phyloP scores from a whole-genome alignment of 2,329 filamentous ascomycete genomes.

The Falciphora oryzae region DNA sequence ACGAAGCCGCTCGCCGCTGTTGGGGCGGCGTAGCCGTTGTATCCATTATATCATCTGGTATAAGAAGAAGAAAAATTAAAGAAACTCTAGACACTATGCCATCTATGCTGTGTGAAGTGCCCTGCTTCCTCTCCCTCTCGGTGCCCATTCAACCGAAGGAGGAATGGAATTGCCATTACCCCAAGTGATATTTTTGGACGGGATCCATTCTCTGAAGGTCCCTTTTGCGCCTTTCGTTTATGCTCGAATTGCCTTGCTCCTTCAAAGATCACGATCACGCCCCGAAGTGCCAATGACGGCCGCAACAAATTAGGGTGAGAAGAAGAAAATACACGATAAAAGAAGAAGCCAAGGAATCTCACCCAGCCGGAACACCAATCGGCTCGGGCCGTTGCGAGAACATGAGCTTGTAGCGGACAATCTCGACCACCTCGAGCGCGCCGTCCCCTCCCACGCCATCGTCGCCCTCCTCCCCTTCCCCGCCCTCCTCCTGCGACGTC shows the following conservation, averaged over 20 bases:
- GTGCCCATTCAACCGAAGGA: too few relatives aligned
- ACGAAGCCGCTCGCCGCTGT: constrained; percentile 47
- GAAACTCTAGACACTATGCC: background rate
- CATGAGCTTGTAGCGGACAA: constrained; percentile 80
- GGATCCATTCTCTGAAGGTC: too few relatives aligned
- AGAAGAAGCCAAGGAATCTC: background rate
- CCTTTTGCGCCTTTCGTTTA: too few relatives aligned
- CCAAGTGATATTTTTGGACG: too few relatives aligned
- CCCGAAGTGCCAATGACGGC: too few relatives aligned
- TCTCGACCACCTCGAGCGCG: constrained; percentile 77
- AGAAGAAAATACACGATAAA: background rate
- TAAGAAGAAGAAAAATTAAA: background rate
- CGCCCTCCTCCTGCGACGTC: constrained; percentile 29
- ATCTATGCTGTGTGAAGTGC: background rate
- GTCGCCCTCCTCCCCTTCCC: constrained; percentile 34
- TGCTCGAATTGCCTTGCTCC: too few relatives aligned
- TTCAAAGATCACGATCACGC: too few relatives aligned
- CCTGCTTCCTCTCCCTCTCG: background rate
- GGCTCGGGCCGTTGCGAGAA: constrained; percentile 85
- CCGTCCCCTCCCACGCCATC: constrained; percentile 33
- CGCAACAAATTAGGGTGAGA: background rate
- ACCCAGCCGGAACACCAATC: constrained; percentile 43
- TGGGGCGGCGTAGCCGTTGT: background rate
- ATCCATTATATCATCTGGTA: background rate
- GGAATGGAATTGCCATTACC: too few relatives aligned